These are phyloP conservation scores for Annulohypoxylon bovei DNA, from an alignment of 495 filamentous ascomycete species.

Conservation along the genomic window DNA sequence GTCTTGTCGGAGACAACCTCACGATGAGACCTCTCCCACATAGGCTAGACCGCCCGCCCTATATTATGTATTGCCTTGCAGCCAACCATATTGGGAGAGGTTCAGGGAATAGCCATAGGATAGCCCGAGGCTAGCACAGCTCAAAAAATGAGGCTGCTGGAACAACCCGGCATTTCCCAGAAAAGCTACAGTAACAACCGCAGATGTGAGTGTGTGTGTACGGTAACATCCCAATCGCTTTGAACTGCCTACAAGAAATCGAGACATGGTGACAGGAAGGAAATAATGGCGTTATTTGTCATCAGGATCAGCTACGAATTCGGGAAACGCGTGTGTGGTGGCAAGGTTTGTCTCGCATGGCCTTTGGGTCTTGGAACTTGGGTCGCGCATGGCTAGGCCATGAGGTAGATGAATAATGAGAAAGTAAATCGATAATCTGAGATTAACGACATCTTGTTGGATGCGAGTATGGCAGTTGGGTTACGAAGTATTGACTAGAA, in stretches of 20 bases:
- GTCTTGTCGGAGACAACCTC: slow-evolving; percentile 23
- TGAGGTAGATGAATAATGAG: slow-evolving; percentile 39
- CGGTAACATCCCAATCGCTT: slow-evolving; percentile 40
- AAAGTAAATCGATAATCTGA: slow-evolving; percentile 16
- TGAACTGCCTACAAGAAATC: slow-evolving; percentile 32
- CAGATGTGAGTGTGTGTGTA: slow-evolving; percentile 40
- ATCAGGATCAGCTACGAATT: slow-evolving; percentile 16
- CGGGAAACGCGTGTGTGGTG: slow-evolving; percentile 18
- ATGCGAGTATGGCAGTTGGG: slow-evolving; percentile 9
- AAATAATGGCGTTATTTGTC: slow-evolving; percentile 34
- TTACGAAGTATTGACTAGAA: slow-evolving; percentile 22
- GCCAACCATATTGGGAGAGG: slow-evolving; percentile 2
- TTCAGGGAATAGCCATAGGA: slow-evolving; percentile 25
- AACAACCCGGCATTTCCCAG: slow-evolving; percentile 31
- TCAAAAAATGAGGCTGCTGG: slow-evolving; percentile 42
- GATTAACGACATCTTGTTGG: slow-evolving; percentile 17
- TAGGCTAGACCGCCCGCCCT: slow-evolving; percentile 12
- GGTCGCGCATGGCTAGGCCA: slow-evolving; percentile 33
- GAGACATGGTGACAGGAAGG: slow-evolving; percentile 24
- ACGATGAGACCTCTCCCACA: neutral
- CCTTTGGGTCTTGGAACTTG: slow-evolving; percentile 1
- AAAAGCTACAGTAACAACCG: slow-evolving; percentile 33
- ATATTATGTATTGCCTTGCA: slow-evolving; percentile 30
- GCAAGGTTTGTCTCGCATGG: slow-evolving; percentile 41
- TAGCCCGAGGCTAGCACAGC: slow-evolving; percentile 38